These are phyloP conservation scores for Exophiala oligosperma DNA, from an alignment of 2,329 filamentous ascomycete species.

Conservation along the genomic window DNA sequence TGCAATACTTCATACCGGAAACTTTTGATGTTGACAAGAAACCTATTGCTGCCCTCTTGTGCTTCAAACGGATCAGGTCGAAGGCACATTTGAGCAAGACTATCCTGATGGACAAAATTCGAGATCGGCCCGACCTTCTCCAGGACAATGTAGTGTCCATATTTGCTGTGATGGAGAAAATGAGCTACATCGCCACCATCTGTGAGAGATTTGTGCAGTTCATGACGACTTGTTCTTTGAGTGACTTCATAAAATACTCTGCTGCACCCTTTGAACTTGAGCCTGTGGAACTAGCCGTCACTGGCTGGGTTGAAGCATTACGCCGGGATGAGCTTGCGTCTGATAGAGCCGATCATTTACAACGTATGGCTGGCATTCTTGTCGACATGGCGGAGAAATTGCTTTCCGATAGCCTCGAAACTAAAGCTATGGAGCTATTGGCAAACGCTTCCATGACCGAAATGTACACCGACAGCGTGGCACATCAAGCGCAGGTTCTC, in stretches of 20 bases:
- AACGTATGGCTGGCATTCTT: conserved; percentile 81
- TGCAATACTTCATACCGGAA: conserved; percentile 86
- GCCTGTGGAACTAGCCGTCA: conserved; percentile 84
- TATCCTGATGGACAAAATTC: conserved; percentile 77
- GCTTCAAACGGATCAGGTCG: conserved; percentile 84
- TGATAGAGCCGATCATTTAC: conserved; percentile 74
- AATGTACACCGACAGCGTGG: conserved; percentile 76
- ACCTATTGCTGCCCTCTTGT: conserved; percentile 82
- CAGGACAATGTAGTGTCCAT: conserved; percentile 77
- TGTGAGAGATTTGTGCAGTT: conserved; percentile 60
- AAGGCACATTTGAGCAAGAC: conserved; percentile 78
- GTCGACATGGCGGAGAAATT: conserved; percentile 82
- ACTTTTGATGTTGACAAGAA: conserved; percentile 77
- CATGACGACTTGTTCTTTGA: conserved; percentile 74
- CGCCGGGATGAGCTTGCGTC: conserved; percentile 84
- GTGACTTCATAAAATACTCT: conserved; percentile 76
- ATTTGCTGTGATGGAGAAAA: conserved; percentile 79
- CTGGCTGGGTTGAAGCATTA: conserved; percentile 81
- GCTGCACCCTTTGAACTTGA: conserved; percentile 83
- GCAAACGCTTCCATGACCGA: conserved; percentile 77
- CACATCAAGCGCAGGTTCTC: conserved; percentile 64
- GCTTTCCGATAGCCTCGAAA: conserved; percentile 66
- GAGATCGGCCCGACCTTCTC: conserved; percentile 64
- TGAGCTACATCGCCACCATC: conserved; percentile 79
- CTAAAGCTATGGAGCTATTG: conserved; percentile 75